Percentiles rank a stretch among this genome's conserved stretches.
phyloP scores from a whole-genome alignment of 495 filamentous ascomycete genomes.

The Penicillium dipodomyicola region DNA sequence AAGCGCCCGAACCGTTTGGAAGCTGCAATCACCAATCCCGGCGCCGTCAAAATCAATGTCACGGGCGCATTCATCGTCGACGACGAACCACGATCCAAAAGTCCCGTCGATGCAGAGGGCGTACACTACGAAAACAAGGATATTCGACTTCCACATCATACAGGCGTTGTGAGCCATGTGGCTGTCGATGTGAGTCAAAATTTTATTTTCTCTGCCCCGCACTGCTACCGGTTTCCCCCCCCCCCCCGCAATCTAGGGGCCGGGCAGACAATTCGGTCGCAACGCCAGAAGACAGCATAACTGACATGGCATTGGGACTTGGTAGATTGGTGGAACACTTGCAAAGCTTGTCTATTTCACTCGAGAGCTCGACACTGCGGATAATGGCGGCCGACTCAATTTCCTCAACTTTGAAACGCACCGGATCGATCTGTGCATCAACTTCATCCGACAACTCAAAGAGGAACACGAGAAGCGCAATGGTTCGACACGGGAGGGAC shows the following conservation, averaged over 20 bases:
- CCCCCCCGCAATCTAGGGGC: conserved; percentile 36
- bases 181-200: conserved; percentile 78
- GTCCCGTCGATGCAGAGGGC: conserved; percentile 52
- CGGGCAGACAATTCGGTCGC: conserved; percentile 6
- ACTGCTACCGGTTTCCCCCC: conserved; percentile 28
- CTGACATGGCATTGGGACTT: conserved; percentile 22
- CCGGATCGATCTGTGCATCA: conserved; percentile 83
- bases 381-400: conserved; percentile 85
- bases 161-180: conserved; percentile 88
- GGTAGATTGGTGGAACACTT: conserved; percentile 88
- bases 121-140: conserved; percentile 79
- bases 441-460: conserved; percentile 81
- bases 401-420: conserved; percentile 96
- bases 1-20: conserved; percentile 46
- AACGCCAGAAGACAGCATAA: conserved; percentile 8
- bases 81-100: conserved; percentile 59
- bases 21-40: conserved; percentile 76
- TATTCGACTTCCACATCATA: conserved; percentile 94
- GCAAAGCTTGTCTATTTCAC: conserved; percentile 98
- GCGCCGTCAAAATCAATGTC: conserved; percentile 89
- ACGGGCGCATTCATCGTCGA: conserved; percentile 95
- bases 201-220: conserved; percentile 31
- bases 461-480: conserved; percentile 72
- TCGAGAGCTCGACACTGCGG: conserved; percentile 71
- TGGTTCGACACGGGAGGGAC: conserved; percentile 58